Evolutionary conservation across 1,139 yeast genomes (phyloP).

Genomic region (Cylindricascospora bacillispora): DNA sequence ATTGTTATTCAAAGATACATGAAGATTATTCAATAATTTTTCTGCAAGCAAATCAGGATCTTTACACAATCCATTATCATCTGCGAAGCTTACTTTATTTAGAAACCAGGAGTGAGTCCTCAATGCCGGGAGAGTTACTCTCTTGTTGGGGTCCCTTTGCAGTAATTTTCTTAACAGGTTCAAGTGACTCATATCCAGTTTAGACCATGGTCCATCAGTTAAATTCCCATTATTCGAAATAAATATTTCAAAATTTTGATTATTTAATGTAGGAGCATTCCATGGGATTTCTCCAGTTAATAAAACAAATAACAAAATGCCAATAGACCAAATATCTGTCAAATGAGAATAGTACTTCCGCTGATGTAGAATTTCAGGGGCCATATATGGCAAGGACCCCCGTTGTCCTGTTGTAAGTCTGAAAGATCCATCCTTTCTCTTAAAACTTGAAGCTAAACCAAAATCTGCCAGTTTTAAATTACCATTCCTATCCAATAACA

Average conservation of each 20-base stretch:
- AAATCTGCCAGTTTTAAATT: conserved; percentile 58
- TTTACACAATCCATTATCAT: conserved; percentile 34
- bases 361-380: conserved; percentile 45
- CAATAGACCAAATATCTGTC: conserved; percentile 56
- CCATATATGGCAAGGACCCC: conserved; percentile 63
- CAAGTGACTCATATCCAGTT: conserved; percentile 34
- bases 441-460: conserved; percentile 50
- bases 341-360: conserved; percentile 38
- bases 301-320: conserved; percentile 45
- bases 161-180: conserved; percentile 40
- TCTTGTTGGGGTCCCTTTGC: conserved; percentile 32
- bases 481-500: conserved; percentile 55
- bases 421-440: conserved; percentile 42
- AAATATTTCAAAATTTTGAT: conserved; percentile 35
- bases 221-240: conserved; percentile 33
- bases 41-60: conserved; percentile 36
- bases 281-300: conserved; percentile 54
- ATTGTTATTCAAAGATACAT: conserved; percentile 36
- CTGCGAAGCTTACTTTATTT: conserved; percentile 31
- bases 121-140: conserved; percentile 32
- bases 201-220: conserved; percentile 39
- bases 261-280: conserved; percentile 44
- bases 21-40: conserved; percentile 32
- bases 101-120: conserved; percentile 41
- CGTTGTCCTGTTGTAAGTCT: conserved; percentile 45